These are phyloP conservation scores for Acanthamoeba divionensis DNA, from an alignment of 208 protist species.

Conservation along the genomic window DNA sequence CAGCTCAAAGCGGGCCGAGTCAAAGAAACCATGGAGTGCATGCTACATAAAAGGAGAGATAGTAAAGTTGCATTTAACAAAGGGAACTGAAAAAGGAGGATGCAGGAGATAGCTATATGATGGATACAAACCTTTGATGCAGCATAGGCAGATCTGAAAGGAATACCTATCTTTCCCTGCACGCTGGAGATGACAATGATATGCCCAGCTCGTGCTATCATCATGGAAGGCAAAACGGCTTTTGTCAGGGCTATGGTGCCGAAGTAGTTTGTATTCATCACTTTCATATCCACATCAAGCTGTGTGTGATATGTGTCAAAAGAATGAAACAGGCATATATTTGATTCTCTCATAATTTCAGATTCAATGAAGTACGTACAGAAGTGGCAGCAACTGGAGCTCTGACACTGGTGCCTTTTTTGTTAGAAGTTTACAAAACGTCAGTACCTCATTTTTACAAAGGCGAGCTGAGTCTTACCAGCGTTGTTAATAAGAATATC, in stretches of 20 bases:
- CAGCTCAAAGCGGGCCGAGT: constrained; percentile 51
- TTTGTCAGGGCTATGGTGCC: constrained; percentile 14
- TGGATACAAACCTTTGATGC: constrained; percentile 25
- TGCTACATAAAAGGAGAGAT: constrained; percentile 44
- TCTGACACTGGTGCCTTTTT: background rate
- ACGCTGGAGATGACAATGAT: constrained; percentile 18
- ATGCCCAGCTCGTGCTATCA: background rate
- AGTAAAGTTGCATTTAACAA: background rate
- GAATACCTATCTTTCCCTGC: constrained; percentile 22
- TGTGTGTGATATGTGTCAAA: background rate
- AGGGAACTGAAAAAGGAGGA: too few relatives aligned
- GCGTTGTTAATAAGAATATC: constrained; percentile 50
- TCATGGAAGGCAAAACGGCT: background rate
- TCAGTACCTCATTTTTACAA: background rate
- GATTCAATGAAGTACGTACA: too few relatives aligned
- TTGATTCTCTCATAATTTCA: too few relatives aligned
- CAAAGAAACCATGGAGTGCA: constrained; percentile 64
- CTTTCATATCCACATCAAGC: constrained; percentile 15
- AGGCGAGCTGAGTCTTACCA: background rate
- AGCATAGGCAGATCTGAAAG: constrained; percentile 7
- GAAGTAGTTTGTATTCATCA: constrained; percentile 42
- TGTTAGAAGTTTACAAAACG: background rate
- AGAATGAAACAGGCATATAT: background rate
- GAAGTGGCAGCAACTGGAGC: too few relatives aligned
- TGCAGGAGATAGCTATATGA: too few relatives aligned